Conservation (phyloP, 805 yeast species). For the Lipomyces chichibuensis region DNA sequence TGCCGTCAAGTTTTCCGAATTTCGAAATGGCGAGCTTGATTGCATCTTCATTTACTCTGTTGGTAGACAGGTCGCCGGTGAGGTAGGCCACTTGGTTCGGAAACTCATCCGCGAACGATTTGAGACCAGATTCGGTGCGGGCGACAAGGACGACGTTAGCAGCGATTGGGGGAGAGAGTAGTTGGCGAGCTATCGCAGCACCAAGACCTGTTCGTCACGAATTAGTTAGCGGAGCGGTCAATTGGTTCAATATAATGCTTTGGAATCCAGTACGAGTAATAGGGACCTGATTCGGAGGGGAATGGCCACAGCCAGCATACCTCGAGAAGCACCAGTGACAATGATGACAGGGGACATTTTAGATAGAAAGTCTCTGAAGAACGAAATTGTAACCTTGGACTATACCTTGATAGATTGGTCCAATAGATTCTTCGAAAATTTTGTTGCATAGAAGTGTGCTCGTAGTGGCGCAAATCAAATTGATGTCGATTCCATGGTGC, state of each 20-base stretch:
- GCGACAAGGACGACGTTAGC: slow-evolving; percentile 52
- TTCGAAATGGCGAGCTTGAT: slow-evolving; percentile 50
- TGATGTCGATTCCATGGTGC: background rate
- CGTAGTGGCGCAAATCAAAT: background rate
- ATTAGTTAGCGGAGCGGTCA: background rate
- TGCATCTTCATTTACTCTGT: slow-evolving; percentile 44
- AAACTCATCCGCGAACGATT: slow-evolving; percentile 27
- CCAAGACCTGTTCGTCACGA: slow-evolving; percentile 54
- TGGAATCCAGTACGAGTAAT: background rate
- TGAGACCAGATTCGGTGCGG: slow-evolving; percentile 25
- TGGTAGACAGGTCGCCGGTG: slow-evolving; percentile 59
- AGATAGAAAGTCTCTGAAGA: background rate
- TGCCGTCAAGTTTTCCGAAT: slow-evolving; percentile 52
- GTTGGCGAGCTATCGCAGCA: slow-evolving; percentile 61
- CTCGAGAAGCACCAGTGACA: slow-evolving; percentile 48
- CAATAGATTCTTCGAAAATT: background rate
- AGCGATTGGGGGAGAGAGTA: slow-evolving; percentile 45
- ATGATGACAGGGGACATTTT: slow-evolving; percentile 31
- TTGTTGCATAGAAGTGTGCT: background rate
- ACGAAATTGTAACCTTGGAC: background rate
- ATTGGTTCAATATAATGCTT: background rate
- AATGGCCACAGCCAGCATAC: slow-evolving; percentile 25
- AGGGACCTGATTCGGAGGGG: background rate
- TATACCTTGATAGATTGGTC: background rate
- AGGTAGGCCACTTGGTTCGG: slow-evolving; percentile 41